Conservation (phyloP, 305 asterid species). For the Withania somnifera region DNA sequence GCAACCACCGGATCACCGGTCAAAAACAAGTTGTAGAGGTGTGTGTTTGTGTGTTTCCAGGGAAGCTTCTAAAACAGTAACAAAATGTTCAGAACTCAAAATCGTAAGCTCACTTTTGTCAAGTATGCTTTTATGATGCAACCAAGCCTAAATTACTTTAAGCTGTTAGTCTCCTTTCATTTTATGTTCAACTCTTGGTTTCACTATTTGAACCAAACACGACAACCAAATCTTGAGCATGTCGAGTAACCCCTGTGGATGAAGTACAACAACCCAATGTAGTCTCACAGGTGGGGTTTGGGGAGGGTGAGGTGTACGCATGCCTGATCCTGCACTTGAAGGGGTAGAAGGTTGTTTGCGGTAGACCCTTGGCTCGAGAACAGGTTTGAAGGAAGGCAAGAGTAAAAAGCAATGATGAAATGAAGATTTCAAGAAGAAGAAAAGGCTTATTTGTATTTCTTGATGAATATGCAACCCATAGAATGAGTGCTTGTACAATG, state of each 20-base stretch:
- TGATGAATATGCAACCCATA: too few relatives aligned
- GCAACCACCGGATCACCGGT: not conserved
- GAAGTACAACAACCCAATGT: not conserved
- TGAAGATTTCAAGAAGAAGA: not conserved
- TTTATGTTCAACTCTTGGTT: not conserved
- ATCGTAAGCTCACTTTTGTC: not conserved
- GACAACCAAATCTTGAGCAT: not conserved
- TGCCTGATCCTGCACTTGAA: not conserved
- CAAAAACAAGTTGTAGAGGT: not conserved
- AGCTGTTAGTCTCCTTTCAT: not conserved
- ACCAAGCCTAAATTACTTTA: not conserved
- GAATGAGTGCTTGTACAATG: too few relatives aligned
- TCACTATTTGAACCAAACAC: not conserved
- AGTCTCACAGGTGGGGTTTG: not conserved
- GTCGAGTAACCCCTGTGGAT: not conserved
- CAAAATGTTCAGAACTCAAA: not conserved
- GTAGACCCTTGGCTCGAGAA: not conserved
- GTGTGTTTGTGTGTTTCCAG: too few relatives aligned
- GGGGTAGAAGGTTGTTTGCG: not conserved
- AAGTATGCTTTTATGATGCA: not conserved
- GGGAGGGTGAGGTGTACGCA: not conserved
- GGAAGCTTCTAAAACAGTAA: not conserved
- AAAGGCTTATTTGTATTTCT: too few relatives aligned
- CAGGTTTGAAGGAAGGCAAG: not conserved
- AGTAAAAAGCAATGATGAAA: not conserved